Conservation (phyloP, 148 eudicot species). For the Nepenthes mirabilis region DNA sequence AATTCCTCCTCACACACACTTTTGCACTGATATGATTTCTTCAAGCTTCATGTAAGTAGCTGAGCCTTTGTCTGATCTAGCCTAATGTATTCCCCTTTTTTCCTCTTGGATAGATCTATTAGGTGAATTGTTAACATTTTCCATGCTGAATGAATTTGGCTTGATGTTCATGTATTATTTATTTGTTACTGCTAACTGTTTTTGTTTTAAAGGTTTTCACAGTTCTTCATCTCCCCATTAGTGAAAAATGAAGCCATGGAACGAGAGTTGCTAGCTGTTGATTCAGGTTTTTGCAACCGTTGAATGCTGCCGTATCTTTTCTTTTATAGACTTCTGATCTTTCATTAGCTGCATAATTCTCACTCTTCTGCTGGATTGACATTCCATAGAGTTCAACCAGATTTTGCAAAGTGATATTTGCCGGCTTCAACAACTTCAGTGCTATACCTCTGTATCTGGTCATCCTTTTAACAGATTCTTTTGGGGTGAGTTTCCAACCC, state of each 20-base stretch:
- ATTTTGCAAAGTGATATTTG: conserved; percentile 86
- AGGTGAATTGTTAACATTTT: not conserved
- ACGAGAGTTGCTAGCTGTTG: conserved; percentile 83
- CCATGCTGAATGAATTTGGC: not conserved
- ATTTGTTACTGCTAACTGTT: not conserved
- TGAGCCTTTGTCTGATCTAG: too few relatives aligned
- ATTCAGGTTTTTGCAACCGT: conserved; percentile 49
- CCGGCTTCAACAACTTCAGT: conserved; percentile 92
- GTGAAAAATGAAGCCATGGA: conserved; percentile 92
- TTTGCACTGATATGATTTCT: too few relatives aligned
- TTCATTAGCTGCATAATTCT: not conserved
- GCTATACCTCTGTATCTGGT: conserved; percentile 66
- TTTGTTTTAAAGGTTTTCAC: conserved; percentile 51
- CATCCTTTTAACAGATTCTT: conserved; percentile 78
- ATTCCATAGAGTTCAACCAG: conserved; percentile 68
- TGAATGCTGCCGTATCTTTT: not conserved
- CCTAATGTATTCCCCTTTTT: too few relatives aligned
- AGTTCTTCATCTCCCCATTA: conserved; percentile 78
- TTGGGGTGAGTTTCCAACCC: conserved; percentile 53
- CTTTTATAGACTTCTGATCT: not conserved
- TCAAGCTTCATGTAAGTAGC: too few relatives aligned
- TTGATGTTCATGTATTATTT: not conserved
- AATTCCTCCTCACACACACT: too few relatives aligned
- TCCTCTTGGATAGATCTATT: too few relatives aligned
- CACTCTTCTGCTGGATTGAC: conserved; percentile 1